Percentiles rank a stretch among this genome's conserved stretches.
Evolutionary conservation across 2,329 filamentous ascomycete genomes (phyloP).

Genomic region (Fusarium sp.): DNA sequence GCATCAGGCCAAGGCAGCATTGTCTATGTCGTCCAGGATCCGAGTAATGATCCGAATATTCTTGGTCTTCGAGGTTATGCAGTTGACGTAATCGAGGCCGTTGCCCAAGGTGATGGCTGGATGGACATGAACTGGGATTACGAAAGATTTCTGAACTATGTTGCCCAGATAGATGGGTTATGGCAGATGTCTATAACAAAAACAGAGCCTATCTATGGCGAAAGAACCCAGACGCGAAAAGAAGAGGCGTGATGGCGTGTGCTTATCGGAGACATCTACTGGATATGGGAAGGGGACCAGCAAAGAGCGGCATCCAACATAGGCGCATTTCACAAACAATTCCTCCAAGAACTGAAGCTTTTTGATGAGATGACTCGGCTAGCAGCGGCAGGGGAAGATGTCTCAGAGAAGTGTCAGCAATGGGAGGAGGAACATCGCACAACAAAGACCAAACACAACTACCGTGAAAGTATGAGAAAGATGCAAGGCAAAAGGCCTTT

Average conservation of each 20-base stretch:
- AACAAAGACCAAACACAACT: background rate
- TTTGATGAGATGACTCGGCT: background rate
- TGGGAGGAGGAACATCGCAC: background rate
- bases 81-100: background rate
- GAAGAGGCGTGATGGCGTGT: background rate
- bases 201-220: accelerated
- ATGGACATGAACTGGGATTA: background rate
- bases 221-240: accelerated
- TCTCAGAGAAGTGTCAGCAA: accelerated
- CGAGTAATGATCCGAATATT: accelerated
- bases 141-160: background rate
- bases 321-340: accelerated
- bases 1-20: accelerated
- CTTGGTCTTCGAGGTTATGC: background rate
- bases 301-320: background rate
- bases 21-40: accelerated
- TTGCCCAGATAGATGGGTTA: background rate
- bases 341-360: accelerated
- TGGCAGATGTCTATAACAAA: background rate
- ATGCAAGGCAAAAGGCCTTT: background rate
- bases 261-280: background rate
- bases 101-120: background rate
- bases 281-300: background rate
- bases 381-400: background rate
- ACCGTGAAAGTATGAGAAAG: background rate